Conservation (phyloP, 352 stramenopile genomes). For the Stramenopiles sp. region DNA sequence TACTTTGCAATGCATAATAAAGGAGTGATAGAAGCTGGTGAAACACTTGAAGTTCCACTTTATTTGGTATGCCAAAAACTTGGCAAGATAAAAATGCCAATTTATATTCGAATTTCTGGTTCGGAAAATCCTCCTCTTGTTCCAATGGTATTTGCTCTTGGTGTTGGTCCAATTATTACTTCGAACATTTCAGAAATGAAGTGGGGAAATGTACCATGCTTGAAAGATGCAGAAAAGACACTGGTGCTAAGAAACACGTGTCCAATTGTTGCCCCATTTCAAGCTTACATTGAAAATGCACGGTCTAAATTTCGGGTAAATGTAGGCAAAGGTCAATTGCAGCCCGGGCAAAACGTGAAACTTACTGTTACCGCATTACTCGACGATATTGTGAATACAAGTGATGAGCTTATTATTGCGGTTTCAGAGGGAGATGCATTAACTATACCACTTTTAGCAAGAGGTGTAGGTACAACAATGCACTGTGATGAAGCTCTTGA, state of each 20-base stretch:
- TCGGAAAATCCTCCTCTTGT: constrained; percentile 44
- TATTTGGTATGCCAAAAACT: constrained; percentile 46
- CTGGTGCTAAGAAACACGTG: constrained; percentile 44
- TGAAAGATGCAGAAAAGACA: constrained; percentile 29
- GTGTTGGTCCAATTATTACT: constrained; percentile 37
- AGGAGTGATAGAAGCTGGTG: constrained; percentile 26
- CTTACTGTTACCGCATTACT: constrained; percentile 42
- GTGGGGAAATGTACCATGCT: constrained; percentile 49
- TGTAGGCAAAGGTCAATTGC: constrained; percentile 36
- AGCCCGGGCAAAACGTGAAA: constrained; percentile 28
- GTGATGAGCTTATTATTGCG: constrained; percentile 63
- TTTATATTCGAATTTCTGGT: constrained; percentile 36
- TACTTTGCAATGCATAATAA: constrained; percentile 28
- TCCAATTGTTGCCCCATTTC: constrained; percentile 46
- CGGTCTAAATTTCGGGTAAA: constrained; percentile 58
- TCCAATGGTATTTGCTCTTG: constrained; percentile 34
- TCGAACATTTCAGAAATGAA: constrained; percentile 33
- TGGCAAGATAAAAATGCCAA: constrained; percentile 42
- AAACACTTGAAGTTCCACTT: constrained; percentile 29
- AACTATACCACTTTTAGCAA: constrained; percentile 39
- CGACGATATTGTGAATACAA: constrained; percentile 56
- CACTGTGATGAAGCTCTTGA: constrained; percentile 34
- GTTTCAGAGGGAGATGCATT: constrained; percentile 51
- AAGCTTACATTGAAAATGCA: constrained; percentile 55
- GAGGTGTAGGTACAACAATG: constrained; percentile 63